These are phyloP conservation scores for Exophiala sp. DNA, from an alignment of 2,329 filamentous ascomycete genomes.

Conservation along the genomic window DNA sequence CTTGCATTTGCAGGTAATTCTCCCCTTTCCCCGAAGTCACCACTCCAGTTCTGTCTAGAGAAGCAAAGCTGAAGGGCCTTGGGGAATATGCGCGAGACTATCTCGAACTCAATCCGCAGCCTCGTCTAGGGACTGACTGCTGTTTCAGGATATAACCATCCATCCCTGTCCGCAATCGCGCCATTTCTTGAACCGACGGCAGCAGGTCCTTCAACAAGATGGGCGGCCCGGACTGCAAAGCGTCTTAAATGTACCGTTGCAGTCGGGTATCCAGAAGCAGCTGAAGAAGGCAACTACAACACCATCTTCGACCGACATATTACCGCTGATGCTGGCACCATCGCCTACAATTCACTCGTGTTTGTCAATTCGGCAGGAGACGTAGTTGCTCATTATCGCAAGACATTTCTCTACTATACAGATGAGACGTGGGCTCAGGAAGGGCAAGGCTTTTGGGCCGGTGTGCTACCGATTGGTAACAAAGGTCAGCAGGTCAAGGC, in stretches of 20 bases:
- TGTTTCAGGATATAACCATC: slow-evolving; percentile 56
- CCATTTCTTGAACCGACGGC: slow-evolving; percentile 56
- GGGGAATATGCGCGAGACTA: not conserved
- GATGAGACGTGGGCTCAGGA: slow-evolving; percentile 60
- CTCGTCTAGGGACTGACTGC: slow-evolving; percentile 9
- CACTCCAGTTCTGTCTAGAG: not conserved
- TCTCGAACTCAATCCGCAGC: not conserved
- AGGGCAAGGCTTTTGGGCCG: slow-evolving; percentile 36
- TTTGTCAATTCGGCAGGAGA: slow-evolving; percentile 51
- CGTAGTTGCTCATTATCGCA: slow-evolving; percentile 57
- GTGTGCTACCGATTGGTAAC: slow-evolving; percentile 30
- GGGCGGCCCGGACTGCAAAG: slow-evolving; percentile 53
- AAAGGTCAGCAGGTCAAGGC: slow-evolving; percentile 35
- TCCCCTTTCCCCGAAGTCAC: not conserved
- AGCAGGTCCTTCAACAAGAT: slow-evolving; percentile 50
- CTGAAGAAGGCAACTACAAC: slow-evolving; percentile 26
- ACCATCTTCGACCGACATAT: slow-evolving; percentile 24
- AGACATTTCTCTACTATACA: slow-evolving; percentile 61
- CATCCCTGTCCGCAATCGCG: slow-evolving; percentile 50
- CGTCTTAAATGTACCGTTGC: slow-evolving; percentile 55
- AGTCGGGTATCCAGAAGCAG: slow-evolving; percentile 56
- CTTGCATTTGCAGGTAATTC: slow-evolving; percentile 54
- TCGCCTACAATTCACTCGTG: slow-evolving; percentile 53
- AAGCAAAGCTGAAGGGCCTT: not conserved
- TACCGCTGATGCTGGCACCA: slow-evolving; percentile 16